A percentile compares a stretch with the other conserved stretches of the same genome.
Evolutionary conservation across 176 grass and related monocot genomes (phyloP).

Genomic region (Oryza punctata): DNA sequence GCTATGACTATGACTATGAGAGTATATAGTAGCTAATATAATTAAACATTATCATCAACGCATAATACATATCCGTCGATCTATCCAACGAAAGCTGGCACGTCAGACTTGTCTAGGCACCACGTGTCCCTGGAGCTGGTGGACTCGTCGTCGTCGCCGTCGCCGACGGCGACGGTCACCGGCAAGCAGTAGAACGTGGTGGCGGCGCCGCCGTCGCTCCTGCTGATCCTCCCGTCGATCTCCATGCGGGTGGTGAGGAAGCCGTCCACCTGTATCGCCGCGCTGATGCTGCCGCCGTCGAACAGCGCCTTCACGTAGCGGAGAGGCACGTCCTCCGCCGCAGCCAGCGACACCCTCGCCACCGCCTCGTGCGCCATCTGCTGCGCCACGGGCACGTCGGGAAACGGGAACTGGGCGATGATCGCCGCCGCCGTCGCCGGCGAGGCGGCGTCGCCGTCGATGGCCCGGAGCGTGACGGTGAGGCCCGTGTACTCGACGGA

Average conservation of each 20-base stretch:
- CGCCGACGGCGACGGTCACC: constrained; percentile 12
- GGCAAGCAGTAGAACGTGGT: constrained; percentile 22
- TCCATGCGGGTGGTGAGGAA: not conserved
- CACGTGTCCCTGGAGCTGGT: not conserved
- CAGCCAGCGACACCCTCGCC: not conserved
- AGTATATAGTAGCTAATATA: too few species aligned
- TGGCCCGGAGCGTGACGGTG: not conserved
- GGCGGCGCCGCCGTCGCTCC: not conserved
- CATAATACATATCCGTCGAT: not conserved
- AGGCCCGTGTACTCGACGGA: not conserved
- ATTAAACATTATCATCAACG: too few species aligned
- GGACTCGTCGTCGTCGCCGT: not conserved
- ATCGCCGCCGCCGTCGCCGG: not conserved
- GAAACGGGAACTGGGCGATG: not conserved
- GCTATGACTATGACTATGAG: too few species aligned
- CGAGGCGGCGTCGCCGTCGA: not conserved
- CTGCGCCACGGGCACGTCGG: not conserved
- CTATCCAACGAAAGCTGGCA: not conserved
- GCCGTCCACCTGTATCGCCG: not conserved
- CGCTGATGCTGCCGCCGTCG: not conserved
- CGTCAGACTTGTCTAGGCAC: not conserved
- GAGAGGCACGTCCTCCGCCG: not conserved
- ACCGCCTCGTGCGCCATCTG: not conserved
- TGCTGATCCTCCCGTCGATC: not conserved
- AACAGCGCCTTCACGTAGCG: not conserved